Percentiles rank a stretch among this genome's conserved stretches.
These are phyloP conservation scores for Tulasnella sp. DNA, from an alignment of 768 basidiomycete species.

Conservation along the genomic window DNA sequence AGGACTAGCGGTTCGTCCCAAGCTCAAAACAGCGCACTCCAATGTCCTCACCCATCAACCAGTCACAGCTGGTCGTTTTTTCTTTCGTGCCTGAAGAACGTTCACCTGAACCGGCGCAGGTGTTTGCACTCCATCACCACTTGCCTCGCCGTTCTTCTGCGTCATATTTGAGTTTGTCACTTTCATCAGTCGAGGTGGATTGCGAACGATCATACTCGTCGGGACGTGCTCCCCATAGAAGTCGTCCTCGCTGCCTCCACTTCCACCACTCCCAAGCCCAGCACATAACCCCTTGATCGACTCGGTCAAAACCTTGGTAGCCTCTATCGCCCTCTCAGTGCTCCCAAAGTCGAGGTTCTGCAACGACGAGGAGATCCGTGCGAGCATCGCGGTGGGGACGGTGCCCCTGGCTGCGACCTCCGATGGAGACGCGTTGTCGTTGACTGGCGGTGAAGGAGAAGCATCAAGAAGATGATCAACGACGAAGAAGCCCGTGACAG, in stretches of 20 bases:
- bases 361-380: slow-evolving; percentile 57
- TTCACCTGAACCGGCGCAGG: slow-evolving; percentile 7
- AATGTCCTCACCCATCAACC: no score
- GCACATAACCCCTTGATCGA: slow-evolving; percentile 18
- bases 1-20: no score
- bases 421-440: slow-evolving; percentile 39
- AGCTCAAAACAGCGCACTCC: no score
- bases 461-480: slow-evolving; percentile 28
- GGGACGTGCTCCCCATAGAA: slow-evolving; percentile 2
- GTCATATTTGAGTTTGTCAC: background rate
- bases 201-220: background rate
- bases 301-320: slow-evolving; percentile 59
- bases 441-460: slow-evolving; percentile 15
- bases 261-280: background rate
- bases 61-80: slow-evolving; percentile 16
- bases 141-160: background rate
- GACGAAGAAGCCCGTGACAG: slow-evolving; percentile 90
- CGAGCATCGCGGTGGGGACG: slow-evolving; percentile 53
- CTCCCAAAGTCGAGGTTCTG: slow-evolving; percentile 72
- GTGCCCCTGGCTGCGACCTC: slow-evolving; percentile 32
- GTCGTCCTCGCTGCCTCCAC: background rate
- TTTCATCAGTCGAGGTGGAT: slow-evolving; percentile 12
- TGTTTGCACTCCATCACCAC: background rate
- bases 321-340: slow-evolving; percentile 48
- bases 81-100: slow-evolving; percentile 18